These are phyloP conservation scores for Lentinula sp. DNA, from an alignment of 768 basidiomycete species.

Conservation along the genomic window DNA sequence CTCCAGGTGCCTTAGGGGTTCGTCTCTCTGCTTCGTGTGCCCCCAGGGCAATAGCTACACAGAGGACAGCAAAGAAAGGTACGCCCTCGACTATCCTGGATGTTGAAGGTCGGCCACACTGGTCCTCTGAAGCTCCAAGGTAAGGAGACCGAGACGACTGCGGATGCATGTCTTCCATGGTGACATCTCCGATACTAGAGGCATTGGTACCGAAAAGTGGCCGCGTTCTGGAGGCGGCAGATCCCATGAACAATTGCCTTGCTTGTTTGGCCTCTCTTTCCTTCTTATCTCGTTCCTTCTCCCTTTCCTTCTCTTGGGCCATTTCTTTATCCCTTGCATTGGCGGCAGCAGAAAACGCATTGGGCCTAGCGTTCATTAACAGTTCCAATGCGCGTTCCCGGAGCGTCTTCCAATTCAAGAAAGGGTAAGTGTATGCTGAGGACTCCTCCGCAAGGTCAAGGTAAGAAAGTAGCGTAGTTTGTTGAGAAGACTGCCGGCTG, in stretches of 20 bases:
- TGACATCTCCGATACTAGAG: not conserved
- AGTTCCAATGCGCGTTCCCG: constrained; percentile 11
- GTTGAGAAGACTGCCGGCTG: not conserved
- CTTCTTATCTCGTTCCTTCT: constrained; percentile 9
- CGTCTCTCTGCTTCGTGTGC: constrained; percentile 16
- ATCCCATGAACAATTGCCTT: constrained; percentile 1
- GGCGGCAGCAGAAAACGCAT: not conserved
- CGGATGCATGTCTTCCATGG: not conserved
- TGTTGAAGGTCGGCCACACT: not conserved
- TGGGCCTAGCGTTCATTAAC: constrained; percentile 1
- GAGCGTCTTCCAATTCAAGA: constrained; percentile 11
- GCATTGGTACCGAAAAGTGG: not conserved
- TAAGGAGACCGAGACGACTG: not conserved
- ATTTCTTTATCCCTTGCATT: constrained; percentile 11
- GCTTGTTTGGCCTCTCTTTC: not conserved
- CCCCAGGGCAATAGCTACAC: constrained; percentile 57
- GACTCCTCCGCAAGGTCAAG: constrained; percentile 9
- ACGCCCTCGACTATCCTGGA: constrained; percentile 14
- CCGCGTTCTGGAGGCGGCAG: not conserved
- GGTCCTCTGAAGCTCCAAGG: not conserved
- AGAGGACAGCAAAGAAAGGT: constrained; percentile 54
- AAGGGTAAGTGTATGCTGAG: constrained; percentile 9
- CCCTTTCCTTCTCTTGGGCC: constrained; percentile 12
- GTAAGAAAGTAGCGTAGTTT: constrained; percentile 5
- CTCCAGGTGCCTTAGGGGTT: not conserved